Percentiles rank a stretch among this genome's conserved stretches.
These are phyloP conservation scores for Chlorella ohadii DNA, from an alignment of 139 green algal genomes.

Conservation along the genomic window DNA sequence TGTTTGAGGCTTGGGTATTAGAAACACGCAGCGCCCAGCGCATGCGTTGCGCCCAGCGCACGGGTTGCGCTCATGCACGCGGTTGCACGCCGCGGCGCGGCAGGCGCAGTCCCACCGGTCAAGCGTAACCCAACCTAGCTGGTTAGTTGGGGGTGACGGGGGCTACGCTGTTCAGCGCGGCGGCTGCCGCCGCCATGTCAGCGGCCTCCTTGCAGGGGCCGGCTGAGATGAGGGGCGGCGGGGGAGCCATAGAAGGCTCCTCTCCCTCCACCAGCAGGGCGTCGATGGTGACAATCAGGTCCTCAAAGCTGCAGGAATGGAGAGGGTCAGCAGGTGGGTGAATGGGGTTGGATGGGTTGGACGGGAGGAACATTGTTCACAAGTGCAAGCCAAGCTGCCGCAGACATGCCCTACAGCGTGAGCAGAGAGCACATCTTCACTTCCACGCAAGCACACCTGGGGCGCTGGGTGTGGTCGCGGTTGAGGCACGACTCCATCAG, in stretches of 20 bases:
- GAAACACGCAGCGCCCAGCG: no score
- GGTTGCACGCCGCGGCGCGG: no score
- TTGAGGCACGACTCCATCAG: slow-evolving; percentile 18
- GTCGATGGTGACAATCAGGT: slow-evolving; percentile 12
- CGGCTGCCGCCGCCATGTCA: neutral
- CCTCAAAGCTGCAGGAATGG: neutral
- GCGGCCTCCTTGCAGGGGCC: neutral
- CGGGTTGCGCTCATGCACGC: no score
- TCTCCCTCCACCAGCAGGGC: neutral
- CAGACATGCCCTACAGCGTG: no score
- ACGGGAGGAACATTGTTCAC: no score
- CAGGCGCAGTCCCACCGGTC: no score
- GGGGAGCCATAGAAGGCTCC: neutral
- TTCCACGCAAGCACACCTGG: no score
- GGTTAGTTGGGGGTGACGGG: neutral
- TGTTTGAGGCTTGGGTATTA: no score
- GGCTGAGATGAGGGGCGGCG: neutral
- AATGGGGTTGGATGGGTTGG: neutral
- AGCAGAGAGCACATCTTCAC: no score
- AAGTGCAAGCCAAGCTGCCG: no score
- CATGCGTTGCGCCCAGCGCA: no score
- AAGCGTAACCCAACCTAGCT: no score
- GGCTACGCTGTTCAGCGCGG: neutral
- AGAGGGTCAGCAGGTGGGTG: neutral
- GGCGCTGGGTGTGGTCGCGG: slow-evolving; percentile 6